Percentiles rank a stretch among this genome's conserved stretches.
Evolutionary conservation across 345 rosid species (phyloP).

Genomic region (Acer campestre): DNA sequence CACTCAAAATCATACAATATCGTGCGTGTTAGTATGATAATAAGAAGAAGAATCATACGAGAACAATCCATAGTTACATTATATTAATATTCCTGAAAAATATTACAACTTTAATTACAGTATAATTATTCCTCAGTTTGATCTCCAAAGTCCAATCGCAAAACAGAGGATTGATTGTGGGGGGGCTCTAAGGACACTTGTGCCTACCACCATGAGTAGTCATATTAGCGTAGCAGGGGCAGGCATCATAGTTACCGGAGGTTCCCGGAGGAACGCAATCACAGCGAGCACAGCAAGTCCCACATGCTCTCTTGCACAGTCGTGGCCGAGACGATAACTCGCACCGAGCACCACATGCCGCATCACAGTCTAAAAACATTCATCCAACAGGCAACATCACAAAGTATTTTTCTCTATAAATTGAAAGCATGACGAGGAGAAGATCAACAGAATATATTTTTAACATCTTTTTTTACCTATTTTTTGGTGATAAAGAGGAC

Average conservation of each 20-base stretch:
- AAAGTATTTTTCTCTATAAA: no score
- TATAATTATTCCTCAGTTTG: background rate
- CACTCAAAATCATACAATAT: no score
- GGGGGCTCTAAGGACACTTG: slow-evolving; percentile 25
- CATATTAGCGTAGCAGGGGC: slow-evolving; percentile 35
- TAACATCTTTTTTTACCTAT: background rate
- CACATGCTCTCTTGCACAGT: slow-evolving; percentile 35
- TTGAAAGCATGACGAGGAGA: no score
- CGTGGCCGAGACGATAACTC: slow-evolving; percentile 26
- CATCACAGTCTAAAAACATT: slow-evolving; percentile 13
- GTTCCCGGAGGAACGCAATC: slow-evolving; percentile 39
- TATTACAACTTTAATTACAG: background rate
- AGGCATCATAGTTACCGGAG: slow-evolving; percentile 24
- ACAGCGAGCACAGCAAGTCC: slow-evolving; percentile 33
- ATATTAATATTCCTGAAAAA: background rate
- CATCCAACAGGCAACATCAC: background rate
- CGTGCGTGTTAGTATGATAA: no score
- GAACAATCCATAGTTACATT: no score
- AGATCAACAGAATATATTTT: no score
- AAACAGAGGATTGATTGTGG: background rate
- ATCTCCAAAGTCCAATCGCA: background rate
- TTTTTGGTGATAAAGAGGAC: background rate
- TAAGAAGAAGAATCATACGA: no score
- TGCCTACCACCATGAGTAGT: slow-evolving; percentile 33
- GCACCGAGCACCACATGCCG: slow-evolving; percentile 30